phyloP scores from a whole-genome alignment of 305 asterid genomes.

The Ilex paraguariensis region DNA sequence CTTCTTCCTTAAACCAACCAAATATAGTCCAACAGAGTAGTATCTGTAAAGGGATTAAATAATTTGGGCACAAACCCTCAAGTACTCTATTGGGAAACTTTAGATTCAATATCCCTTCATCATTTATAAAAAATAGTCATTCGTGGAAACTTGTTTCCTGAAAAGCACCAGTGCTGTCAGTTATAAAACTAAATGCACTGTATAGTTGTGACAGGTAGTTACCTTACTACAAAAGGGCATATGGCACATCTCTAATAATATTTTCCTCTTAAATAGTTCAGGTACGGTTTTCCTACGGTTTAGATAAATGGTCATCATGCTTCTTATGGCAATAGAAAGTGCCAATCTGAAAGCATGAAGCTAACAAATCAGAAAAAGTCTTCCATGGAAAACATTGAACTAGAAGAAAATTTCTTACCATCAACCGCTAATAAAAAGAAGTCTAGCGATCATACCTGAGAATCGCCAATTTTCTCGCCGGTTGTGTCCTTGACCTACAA shows the following conservation, averaged over 20 bases:
- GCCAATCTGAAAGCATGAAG: too few species aligned
- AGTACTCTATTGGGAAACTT: conserved; percentile 2
- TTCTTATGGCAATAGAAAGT: too few species aligned
- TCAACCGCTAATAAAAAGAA: conserved; percentile 5
- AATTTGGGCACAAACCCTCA: conserved; percentile 1
- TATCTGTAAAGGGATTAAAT: neutral
- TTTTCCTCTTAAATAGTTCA: conserved; percentile 10
- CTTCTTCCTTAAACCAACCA: too few species aligned
- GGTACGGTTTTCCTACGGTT: conserved; percentile 1
- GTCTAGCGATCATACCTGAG: conserved; percentile 30
- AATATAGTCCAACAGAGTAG: conserved; percentile 4
- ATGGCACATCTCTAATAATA: neutral
- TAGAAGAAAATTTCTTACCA: conserved; percentile 3
- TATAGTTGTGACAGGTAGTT: neutral
- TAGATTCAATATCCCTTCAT: conserved; percentile 4
- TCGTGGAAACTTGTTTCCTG: neutral
- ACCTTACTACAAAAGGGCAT: conserved; percentile 1
- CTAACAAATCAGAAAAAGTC: neutral
- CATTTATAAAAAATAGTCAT: conserved; percentile 1
- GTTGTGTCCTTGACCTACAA: conserved; percentile 37
- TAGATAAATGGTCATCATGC: conserved; percentile 6
- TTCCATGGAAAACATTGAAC: neutral
- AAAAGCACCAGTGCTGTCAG: too few species aligned
- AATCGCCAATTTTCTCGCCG: conserved; percentile 29
- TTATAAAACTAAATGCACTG: too few species aligned